Evolutionary conservation across 805 yeast genomes (phyloP).

Genomic region (Lipomyces orientalis): DNA sequence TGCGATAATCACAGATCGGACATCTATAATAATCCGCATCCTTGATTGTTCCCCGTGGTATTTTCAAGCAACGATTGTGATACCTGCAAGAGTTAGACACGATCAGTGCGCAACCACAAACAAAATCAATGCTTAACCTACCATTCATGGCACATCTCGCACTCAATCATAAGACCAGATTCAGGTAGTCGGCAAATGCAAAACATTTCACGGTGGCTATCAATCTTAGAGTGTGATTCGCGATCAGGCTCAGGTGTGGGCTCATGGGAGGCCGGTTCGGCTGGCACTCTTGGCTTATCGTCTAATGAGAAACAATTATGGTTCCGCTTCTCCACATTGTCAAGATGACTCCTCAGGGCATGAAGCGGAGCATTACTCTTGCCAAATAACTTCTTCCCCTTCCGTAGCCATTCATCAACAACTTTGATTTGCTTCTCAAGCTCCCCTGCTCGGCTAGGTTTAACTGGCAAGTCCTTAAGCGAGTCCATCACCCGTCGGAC

Average conservation of each 20-base stretch:
- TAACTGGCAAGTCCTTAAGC: conserved; percentile 33
- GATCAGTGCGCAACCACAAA: not conserved
- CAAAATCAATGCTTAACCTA: conserved; percentile 55
- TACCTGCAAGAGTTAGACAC: conserved; percentile 22
- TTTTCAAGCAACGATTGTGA: conserved; percentile 79
- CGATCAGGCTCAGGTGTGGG: conserved; percentile 61
- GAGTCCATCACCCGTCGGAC: conserved; percentile 42
- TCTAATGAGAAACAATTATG: conserved; percentile 39
- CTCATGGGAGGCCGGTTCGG: conserved; percentile 50
- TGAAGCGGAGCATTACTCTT: conserved; percentile 47
- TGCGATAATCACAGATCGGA: conserved; percentile 56
- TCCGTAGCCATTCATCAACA: conserved; percentile 50
- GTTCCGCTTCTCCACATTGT: conserved; percentile 38
- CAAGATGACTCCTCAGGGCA: conserved; percentile 43
- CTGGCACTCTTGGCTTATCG: conserved; percentile 38
- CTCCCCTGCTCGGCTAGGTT: conserved; percentile 31
- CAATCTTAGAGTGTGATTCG: conserved; percentile 8
- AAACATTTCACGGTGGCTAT: conserved; percentile 41
- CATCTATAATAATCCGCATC: conserved; percentile 56
- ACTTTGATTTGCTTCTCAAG: conserved; percentile 40
- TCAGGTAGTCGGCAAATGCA: conserved; percentile 60
- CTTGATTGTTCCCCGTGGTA: conserved; percentile 39
- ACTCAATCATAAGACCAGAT: conserved; percentile 87
- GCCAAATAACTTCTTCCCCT: conserved; percentile 47
- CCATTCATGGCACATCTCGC: conserved; percentile 90